A percentile compares a stretch with the other conserved stretches of the same genome.
Conservation (phyloP, 75 land plant species). For the Pinus albicaulis region DNA sequence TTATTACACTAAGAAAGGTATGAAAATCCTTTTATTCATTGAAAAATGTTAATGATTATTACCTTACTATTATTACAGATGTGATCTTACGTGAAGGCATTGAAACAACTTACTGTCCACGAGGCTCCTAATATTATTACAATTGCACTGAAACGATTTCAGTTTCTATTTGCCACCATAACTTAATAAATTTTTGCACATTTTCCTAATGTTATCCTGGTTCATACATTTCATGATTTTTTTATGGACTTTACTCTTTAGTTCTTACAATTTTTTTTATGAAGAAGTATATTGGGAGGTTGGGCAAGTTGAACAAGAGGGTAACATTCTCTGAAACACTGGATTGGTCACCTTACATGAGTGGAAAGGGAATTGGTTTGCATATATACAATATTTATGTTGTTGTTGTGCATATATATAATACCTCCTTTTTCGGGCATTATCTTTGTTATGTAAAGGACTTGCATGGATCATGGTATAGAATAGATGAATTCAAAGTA, state of each 20-base stretch:
- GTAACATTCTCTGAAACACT: conserved; percentile 74
- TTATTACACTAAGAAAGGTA: neutral
- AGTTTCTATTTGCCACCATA: conserved; percentile 39
- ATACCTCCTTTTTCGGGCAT: conserved; percentile 97
- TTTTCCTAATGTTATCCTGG: neutral
- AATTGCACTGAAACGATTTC: conserved; percentile 88
- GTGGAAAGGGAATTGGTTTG: conserved; percentile 38
- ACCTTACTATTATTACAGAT: conserved; percentile 31
- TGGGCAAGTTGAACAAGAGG: conserved; percentile 93
- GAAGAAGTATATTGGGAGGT: conserved; percentile 80
- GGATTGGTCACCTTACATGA: conserved; percentile 77
- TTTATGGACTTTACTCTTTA: neutral
- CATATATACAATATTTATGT: conserved; percentile 81
- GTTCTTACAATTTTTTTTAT: conserved; percentile 6
- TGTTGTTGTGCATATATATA: conserved; percentile 96
- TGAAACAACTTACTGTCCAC: conserved; percentile 72
- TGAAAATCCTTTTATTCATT: neutral
- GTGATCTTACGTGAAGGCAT: conserved; percentile 95
- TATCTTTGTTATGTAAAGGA: conserved; percentile 87
- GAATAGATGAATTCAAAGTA: conserved; percentile 91
- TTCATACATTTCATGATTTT: neutral
- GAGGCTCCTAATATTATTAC: conserved; percentile 91
- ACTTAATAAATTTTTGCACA: neutral
- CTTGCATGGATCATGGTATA: conserved; percentile 75
- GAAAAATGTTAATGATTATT: neutral